A percentile compares a stretch with the other conserved stretches of the same genome.
Conservation (phyloP, 306 rosid genomes). For the Ziziphus jujuba region DNA sequence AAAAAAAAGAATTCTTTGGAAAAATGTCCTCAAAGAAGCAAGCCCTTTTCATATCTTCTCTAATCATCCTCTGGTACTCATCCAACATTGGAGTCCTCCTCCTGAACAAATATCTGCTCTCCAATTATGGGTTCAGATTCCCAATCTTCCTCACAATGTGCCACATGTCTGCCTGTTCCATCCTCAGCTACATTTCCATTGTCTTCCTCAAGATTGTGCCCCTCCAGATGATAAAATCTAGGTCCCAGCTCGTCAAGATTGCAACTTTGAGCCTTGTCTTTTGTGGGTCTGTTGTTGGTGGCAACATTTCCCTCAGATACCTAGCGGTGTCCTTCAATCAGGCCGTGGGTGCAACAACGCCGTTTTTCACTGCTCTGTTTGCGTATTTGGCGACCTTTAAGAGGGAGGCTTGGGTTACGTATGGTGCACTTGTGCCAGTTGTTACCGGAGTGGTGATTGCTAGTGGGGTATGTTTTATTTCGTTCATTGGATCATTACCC, state of each 20-base stretch:
- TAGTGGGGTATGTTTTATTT: conserved; percentile 78
- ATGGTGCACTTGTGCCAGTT: conserved; percentile 95
- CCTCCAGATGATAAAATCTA: conserved; percentile 76
- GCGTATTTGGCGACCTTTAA: conserved; percentile 82
- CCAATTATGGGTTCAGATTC: conserved; percentile 83
- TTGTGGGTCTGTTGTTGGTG: conserved; percentile 94
- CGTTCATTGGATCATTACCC: conserved; percentile 3
- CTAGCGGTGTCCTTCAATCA: conserved; percentile 94
- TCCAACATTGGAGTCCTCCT: conserved; percentile 95
- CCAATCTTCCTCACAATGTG: conserved; percentile 99
- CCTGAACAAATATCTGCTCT: conserved; percentile 84
- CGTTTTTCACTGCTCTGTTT: conserved; percentile 90
- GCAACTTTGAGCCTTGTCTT: conserved; percentile 80
- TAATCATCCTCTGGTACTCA: conserved; percentile 75
- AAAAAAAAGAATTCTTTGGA: too few species aligned
- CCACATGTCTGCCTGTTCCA: conserved; percentile 92
- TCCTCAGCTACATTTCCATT: conserved; percentile 88
- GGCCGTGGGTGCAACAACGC: conserved; percentile 97
- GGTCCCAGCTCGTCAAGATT: conserved; percentile 81
- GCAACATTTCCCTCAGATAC: conserved; percentile 84
- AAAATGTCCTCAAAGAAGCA: conserved; percentile 47
- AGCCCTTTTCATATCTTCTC: conserved; percentile 57
- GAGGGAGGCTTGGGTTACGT: conserved; percentile 94
- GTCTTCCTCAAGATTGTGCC: conserved; percentile 81
- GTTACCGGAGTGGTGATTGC: conserved; percentile 98